Conservation (phyloP, 2,329 filamentous ascomycete genomes). For the Penicillium sp. region DNA sequence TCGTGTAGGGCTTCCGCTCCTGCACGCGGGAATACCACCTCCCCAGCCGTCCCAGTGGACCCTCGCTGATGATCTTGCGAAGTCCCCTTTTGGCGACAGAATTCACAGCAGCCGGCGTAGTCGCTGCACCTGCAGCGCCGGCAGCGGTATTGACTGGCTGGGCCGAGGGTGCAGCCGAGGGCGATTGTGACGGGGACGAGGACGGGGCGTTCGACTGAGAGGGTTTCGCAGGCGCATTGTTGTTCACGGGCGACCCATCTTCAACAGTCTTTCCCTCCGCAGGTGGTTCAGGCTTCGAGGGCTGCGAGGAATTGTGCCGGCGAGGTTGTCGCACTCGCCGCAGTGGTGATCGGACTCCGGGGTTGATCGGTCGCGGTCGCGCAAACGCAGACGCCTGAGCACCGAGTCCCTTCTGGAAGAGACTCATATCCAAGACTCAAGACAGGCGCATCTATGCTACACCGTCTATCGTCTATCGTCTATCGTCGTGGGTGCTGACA, state of each 20-base stretch:
- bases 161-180: background rate
- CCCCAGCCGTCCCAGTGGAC: slow-evolving; percentile 36
- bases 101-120: slow-evolving; percentile 18
- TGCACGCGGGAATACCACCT: slow-evolving; percentile 67
- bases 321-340: slow-evolving; percentile 20
- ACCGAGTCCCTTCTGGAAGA: slow-evolving; percentile 15
- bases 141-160: slow-evolving; percentile 13
- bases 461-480: background rate
- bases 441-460: slow-evolving; percentile 3
- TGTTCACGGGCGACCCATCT: slow-evolving; percentile 4
- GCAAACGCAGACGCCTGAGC: slow-evolving; percentile 9
- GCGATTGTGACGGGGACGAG: background rate
- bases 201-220: background rate
- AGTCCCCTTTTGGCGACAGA: slow-evolving; percentile 21
- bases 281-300: slow-evolving; percentile 9
- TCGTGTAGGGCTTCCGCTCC: slow-evolving; percentile 69
- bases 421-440: slow-evolving; percentile 15
- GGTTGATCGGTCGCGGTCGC: slow-evolving; percentile 14
- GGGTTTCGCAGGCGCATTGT: background rate
- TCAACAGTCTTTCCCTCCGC: background rate
- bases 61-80: slow-evolving; percentile 30
- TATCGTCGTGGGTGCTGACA: background rate
- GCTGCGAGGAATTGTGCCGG: slow-evolving; percentile 16
- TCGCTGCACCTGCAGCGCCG: slow-evolving; percentile 22
- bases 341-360: slow-evolving; percentile 12